Evolutionary conservation across 495 filamentous ascomycete genomes (phyloP).

Genomic region (Pyrenula aspistea): DNA sequence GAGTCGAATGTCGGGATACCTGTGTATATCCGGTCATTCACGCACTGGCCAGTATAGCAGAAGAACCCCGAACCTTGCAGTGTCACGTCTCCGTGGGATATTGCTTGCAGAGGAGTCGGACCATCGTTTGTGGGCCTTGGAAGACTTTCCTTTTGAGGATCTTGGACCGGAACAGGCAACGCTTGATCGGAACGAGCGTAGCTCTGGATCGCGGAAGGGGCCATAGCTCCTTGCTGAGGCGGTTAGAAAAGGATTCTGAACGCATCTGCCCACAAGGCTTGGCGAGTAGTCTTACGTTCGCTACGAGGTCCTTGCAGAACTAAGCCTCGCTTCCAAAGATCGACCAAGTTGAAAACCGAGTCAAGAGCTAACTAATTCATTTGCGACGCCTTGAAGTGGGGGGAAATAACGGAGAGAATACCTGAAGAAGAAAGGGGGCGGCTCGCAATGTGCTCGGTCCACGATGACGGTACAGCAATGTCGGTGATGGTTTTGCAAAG

Average conservation of each 20-base stretch:
- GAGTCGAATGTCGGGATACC: slow-evolving; percentile 35
- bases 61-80: neutral
- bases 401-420: neutral
- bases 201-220: neutral
- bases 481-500: too few relatives aligned
- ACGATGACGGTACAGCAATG: too few relatives aligned
- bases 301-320: neutral
- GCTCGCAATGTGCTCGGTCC: too few relatives aligned
- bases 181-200: neutral
- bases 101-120: slow-evolving; percentile 15
- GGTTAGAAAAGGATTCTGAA: too few relatives aligned
- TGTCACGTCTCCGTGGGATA: slow-evolving; percentile 10
- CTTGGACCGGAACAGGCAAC: neutral
- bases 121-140: neutral
- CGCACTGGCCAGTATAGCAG: neutral
- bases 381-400: neutral
- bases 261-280: too few relatives aligned
- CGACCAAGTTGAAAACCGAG: neutral
- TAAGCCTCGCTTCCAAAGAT: neutral
- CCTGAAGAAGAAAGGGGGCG: too few relatives aligned
- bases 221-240: neutral
- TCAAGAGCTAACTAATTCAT: neutral
- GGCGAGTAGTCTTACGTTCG: neutral
- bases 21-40: slow-evolving; percentile 3
- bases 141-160: neutral